phyloP scores from a whole-genome alignment of 75 land plant genomes.

The Cunninghamia lanceolata region DNA sequence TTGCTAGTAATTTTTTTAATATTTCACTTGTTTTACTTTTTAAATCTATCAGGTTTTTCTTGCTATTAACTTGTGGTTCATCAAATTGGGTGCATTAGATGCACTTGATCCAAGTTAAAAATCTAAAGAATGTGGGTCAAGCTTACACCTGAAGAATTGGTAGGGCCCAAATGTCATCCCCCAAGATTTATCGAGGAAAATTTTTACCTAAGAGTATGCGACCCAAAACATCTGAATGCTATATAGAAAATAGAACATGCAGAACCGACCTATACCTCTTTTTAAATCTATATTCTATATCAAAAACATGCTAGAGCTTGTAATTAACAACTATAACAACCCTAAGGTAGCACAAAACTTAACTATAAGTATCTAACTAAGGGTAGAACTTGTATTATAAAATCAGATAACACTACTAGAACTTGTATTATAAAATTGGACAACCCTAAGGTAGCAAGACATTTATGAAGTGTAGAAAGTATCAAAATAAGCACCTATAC shows the following conservation, averaged over 20 bases:
- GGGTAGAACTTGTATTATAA: background rate
- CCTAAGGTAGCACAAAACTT: background rate
- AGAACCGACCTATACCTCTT: background rate
- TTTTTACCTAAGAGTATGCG: background rate
- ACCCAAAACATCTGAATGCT: background rate
- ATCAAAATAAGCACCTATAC: constrained; percentile 57
- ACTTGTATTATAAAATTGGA: background rate
- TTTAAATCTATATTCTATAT: background rate
- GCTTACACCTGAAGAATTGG: background rate
- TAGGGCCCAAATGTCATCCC: background rate
- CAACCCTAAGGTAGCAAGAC: background rate
- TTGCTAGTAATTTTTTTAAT: too few species aligned
- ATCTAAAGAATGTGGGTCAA: background rate
- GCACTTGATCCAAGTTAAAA: background rate
- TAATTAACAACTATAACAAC: background rate
- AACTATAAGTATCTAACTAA: too few species aligned
- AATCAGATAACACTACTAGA: background rate
- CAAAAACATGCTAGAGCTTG: background rate
- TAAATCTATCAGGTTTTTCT: too few species aligned
- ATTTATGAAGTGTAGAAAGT: background rate
- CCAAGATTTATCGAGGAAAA: background rate
- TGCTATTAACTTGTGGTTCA: background rate
- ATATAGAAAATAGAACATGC: background rate
- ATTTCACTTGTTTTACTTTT: too few species aligned
- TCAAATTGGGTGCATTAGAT: background rate